Conservation (phyloP, 1,284 basidiomycete genomes). For the Leccinum pallidistipes region DNA sequence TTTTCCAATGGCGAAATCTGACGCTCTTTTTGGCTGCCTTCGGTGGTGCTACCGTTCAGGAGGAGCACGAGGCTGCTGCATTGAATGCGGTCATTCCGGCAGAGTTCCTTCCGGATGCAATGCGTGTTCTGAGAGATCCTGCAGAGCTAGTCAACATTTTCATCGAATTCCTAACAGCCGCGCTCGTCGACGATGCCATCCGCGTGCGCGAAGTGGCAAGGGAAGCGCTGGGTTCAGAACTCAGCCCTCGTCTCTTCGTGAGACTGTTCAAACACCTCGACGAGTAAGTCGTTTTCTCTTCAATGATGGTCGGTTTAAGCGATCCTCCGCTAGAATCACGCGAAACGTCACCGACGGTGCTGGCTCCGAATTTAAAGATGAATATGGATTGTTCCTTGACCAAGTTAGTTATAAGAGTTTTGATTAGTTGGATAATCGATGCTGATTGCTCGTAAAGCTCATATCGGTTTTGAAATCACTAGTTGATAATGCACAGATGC, state of each 20-base stretch:
- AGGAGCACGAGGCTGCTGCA: slow-evolving; percentile 47
- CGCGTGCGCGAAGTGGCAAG: slow-evolving; percentile 74
- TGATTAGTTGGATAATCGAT: slow-evolving; percentile 4
- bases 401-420: slow-evolving; percentile 49
- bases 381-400: slow-evolving; percentile 69
- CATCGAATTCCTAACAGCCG: slow-evolving; percentile 68
- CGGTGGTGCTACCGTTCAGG: slow-evolving; percentile 65
- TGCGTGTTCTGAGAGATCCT: slow-evolving; percentile 64
- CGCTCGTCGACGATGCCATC: slow-evolving; percentile 62
- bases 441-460: slow-evolving; percentile 45
- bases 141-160: slow-evolving; percentile 60
- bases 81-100: slow-evolving; percentile 59
- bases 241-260: slow-evolving; percentile 68
- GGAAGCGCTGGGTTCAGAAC: slow-evolving; percentile 78
- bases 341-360: slow-evolving; percentile 45
- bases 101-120: slow-evolving; percentile 66
- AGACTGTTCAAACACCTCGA: slow-evolving; percentile 72
- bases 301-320: background rate
- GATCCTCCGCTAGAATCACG: slow-evolving; percentile 41
- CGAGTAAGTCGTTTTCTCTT: slow-evolving; percentile 49
- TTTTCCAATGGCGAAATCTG: slow-evolving; percentile 86
- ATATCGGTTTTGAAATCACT: slow-evolving; percentile 75
- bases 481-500: slow-evolving; percentile 68
- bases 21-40: slow-evolving; percentile 79
- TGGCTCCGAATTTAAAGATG: slow-evolving; percentile 49